Evolutionary conservation across 2,329 filamentous ascomycete species (phyloP).

Genomic region (Teratosphaeriaceae sp.): DNA sequence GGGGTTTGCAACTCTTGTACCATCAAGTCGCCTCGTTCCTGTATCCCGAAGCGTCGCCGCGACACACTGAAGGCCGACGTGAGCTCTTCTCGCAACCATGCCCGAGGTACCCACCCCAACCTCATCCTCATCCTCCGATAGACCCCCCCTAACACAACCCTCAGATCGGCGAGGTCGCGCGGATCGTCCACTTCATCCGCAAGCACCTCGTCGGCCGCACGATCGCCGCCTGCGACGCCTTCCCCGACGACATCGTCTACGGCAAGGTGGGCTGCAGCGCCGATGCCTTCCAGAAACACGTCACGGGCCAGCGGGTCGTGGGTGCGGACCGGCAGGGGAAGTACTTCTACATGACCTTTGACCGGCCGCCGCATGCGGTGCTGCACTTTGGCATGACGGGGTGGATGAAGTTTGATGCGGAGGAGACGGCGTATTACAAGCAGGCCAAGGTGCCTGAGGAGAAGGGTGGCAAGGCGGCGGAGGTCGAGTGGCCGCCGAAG

Average conservation of each 20-base stretch:
- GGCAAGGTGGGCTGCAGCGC: constrained; percentile 83
- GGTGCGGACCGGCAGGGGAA: constrained; percentile 83
- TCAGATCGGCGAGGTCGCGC: constrained; percentile 59
- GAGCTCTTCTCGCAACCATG: neutral
- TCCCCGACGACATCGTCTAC: constrained; percentile 79
- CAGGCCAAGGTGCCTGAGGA: constrained; percentile 31
- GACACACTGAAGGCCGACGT: no score
- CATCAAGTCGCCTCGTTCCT: no score
- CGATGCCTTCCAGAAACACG: constrained; percentile 62
- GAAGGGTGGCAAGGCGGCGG: constrained; percentile 36
- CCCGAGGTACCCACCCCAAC: neutral
- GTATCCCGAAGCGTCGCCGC: no score
- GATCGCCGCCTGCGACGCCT: constrained; percentile 61
- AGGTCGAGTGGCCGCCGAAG: constrained; percentile 71
- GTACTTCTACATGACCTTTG: constrained; percentile 89
- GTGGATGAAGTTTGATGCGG: constrained; percentile 82
- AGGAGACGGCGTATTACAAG: constrained; percentile 74
- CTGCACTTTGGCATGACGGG: constrained; percentile 49
- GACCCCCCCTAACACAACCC: constrained; percentile 1
- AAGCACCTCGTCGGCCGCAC: constrained; percentile 79
- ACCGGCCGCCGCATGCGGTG: constrained; percentile 71
- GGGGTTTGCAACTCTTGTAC: no score
- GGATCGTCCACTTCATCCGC: constrained; percentile 77
- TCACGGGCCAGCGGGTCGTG: constrained; percentile 66
- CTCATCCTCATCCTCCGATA: neutral